Base-by-base conservation (phyloP, 345 rosid genomes). In the Gossypium australe region DNA sequence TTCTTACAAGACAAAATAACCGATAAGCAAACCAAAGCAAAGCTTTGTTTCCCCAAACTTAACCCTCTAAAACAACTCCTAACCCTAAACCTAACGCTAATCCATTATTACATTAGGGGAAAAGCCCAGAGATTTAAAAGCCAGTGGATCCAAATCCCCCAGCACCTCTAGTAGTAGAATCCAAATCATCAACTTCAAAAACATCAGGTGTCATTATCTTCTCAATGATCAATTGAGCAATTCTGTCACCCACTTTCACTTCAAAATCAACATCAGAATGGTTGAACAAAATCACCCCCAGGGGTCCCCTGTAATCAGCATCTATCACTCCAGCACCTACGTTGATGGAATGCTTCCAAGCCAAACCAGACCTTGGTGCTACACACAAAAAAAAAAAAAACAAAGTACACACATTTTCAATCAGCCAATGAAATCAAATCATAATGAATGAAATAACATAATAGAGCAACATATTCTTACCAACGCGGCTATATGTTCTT, bases 71-170 rank as follows among this genome's bases (percentile, higher is more conserved):
- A 4, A 20, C 2, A 9, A 58, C 52, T 10, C 34, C 12, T 1
- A 58, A 60, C 22, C 13, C 24, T 41, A 17, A 34, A 4, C 1
- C 41, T 34, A 34, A 34, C 7, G 41, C 41, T 34, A 34, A 53
- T n/a, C 17, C 55, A 43, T 55, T 17, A 3, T 34, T 5, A 34
- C 67, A 34, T 17, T 4, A 6, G 14, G 41, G 56, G 7, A 27
- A 20, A 13, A 38, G 43, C 12, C 38, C 11, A 51, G 9, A n/a
- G 17, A 7, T 56, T 85, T 75, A 87, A 29, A 89, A 82, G 0
- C 97, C 98, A 2, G 96, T 92, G 3, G 98, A 91, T 0, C 98
- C 98, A 29, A 94, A 94, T 34, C 97, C 95, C 1, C 92, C 97
- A 43, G 80, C 89, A 13, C 96, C 97, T 75, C 98, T 87, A 67